These are phyloP conservation scores for Hanseniaspora lachancei DNA, from an alignment of 805 yeast species.

Conservation along the genomic window DNA sequence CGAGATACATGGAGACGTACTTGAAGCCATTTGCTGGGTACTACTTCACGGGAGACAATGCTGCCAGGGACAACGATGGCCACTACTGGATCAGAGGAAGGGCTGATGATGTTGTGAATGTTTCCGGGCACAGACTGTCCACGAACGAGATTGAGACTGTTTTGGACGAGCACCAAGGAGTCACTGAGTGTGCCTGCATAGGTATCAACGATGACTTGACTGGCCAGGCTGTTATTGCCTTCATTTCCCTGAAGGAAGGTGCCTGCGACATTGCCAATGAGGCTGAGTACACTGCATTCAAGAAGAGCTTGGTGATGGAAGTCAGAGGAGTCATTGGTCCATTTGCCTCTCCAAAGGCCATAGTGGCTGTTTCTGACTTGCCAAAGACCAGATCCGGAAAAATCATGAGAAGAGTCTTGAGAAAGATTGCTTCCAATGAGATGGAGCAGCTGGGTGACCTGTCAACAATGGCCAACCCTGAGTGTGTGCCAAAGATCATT, in stretches of 20 bases:
- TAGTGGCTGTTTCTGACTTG: conserved; percentile 72
- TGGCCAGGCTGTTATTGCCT: conserved; percentile 95
- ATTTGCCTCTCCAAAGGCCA: conserved; percentile 89
- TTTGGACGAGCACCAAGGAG: conserved; percentile 60
- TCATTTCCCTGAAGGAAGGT: conserved; percentile 60
- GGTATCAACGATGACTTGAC: conserved; percentile 91
- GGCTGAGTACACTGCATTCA: conserved; percentile 39
- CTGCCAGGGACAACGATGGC: conserved; percentile 92
- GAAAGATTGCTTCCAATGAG: conserved; percentile 86
- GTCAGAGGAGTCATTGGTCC: conserved; percentile 69
- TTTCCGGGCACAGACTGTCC: conserved; percentile 94
- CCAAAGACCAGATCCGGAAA: conserved; percentile 98
- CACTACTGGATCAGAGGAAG: conserved; percentile 97
- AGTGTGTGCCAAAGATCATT: conserved; percentile 65
- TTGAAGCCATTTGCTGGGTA: conserved; percentile 83
- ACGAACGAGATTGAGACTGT: conserved; percentile 97
- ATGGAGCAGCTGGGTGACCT: conserved; percentile 86
- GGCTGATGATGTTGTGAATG: conserved; percentile 96
- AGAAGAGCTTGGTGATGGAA: conserved; percentile 67
- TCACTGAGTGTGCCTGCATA: conserved; percentile 92
- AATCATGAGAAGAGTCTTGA: conserved; percentile 93
- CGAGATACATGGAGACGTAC: conserved; percentile 79
- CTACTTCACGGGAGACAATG: conserved; percentile 98
- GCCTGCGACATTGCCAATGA: conserved; percentile 23
- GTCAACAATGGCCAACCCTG: conserved; percentile 79